Conservation (phyloP, 1,139 yeast species). For the Debaryomyces subglobosus region DNA sequence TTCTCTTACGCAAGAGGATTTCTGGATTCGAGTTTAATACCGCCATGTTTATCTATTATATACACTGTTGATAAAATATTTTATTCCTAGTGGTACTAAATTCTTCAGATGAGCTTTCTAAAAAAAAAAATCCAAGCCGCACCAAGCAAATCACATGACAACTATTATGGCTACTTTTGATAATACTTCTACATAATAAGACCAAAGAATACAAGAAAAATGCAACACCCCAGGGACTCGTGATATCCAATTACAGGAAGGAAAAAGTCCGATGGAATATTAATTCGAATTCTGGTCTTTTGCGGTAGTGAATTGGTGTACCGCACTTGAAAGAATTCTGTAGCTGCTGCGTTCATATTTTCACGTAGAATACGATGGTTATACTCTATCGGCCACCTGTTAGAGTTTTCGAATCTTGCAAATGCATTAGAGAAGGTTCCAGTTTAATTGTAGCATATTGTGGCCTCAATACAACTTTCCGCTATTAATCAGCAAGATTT, state of each 20-base stretch:
- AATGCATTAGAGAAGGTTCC: background rate
- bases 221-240: background rate
- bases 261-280: background rate
- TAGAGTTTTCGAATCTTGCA: background rate
- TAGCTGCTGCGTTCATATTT: background rate
- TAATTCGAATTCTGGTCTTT: background rate
- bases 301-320: background rate
- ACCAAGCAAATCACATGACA: conserved; percentile 1
- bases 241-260: background rate
- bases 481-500: background rate
- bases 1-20: conserved; percentile 73
- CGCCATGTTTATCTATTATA: conserved; percentile 36
- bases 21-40: conserved; percentile 73
- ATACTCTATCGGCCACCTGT: background rate
- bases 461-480: background rate
- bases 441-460: background rate
- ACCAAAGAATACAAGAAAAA: background rate
- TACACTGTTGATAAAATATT: background rate
- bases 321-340: background rate
- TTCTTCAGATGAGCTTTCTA: conserved; percentile 7
- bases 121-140: conserved; percentile 10
- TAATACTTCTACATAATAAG: background rate
- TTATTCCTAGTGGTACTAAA: background rate
- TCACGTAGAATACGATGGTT: background rate
- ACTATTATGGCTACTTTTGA: background rate